These are phyloP conservation scores for Curvularia sp. DNA, from an alignment of 2,329 filamentous ascomycete species.

Conservation along the genomic window DNA sequence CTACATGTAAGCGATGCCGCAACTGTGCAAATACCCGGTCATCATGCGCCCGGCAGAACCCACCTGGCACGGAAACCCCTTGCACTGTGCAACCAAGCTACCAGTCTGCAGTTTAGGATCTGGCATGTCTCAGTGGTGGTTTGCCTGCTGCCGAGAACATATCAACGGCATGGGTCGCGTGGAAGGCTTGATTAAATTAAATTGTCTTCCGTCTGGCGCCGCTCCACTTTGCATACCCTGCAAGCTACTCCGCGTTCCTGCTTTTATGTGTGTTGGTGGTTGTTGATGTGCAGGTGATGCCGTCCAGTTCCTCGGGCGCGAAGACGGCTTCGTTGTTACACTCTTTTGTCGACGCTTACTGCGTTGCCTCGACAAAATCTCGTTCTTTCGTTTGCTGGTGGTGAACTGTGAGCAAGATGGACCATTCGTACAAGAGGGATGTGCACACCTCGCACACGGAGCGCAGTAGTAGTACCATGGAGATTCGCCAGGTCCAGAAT, in stretches of 20 bases:
- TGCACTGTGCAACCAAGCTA: conserved; percentile 13
- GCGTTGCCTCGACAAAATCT: background rate
- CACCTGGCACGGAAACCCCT: conserved; percentile 6
- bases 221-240: conserved; percentile 3
- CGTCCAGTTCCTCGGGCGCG: conserved; percentile 10
- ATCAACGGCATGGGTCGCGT: conserved; percentile 9
- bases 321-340: conserved; percentile 11
- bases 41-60: conserved; percentile 13
- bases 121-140: conserved; percentile 5
- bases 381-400: background rate
- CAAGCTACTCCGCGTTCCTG: background rate
- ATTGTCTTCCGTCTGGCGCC: conserved; percentile 12
- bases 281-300: conserved; percentile 9
- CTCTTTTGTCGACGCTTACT: background rate
- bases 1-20: conserved; percentile 12
- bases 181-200: conserved; percentile 14
- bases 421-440: conserved; percentile 22
- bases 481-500: conserved; percentile 50
- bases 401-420: conserved; percentile 15
- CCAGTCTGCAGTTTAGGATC: conserved; percentile 12
- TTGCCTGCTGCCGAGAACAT: conserved; percentile 6
- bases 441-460: conserved; percentile 27
- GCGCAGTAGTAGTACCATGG: conserved; percentile 27
- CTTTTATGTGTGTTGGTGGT: conserved; percentile 2
- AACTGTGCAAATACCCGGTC: conserved; percentile 22